Base-by-base conservation (phyloP, 169 alveolate genomes). In the Cryptosporidium tyzzeri region DNA sequence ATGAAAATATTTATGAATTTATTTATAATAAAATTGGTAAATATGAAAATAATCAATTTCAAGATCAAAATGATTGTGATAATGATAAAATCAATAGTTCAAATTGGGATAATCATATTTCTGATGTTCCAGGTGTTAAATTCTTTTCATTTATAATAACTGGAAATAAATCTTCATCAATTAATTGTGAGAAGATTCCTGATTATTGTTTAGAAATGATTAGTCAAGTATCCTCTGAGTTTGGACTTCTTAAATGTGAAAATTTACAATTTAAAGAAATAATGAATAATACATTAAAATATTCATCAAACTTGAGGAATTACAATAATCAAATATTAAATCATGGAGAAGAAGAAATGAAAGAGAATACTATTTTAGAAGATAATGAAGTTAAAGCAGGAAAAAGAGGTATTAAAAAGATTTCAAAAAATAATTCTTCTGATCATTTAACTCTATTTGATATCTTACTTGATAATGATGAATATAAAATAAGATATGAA, bases 111-210 rank as follows among this genome's bases (percentile, higher is more conserved):
- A 16, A 55, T 8, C 21, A 16, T 55, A 55, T 55, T 1, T 16
- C 14, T 26, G 33, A 80, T 62, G 75, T 80, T 3, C 89, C 89
- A 1, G 89, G 89, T 10, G 55, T 65, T 16, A 62, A 80, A 16
- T 62, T 59, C 26, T 26, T 80, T 26, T 37, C 62, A 33, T 62
- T 16, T 9, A 31, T 80, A 61, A 48, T 80, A 80, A 33, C 16
- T 59, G 67, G 67, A 0, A 55, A 55, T 23, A 55, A 26, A 3
- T 0, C 37, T 6, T 55, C 35, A 26, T n/a, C 67, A 6, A 55
- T 16, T 55, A 55, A 2, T 23, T 7, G 5, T 65, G 33, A n/a
- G 14, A 33, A 26, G 3, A 65, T 80, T 2, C 89, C 89, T 41
- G 8, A 21, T 26, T 80, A 37, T 33, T 80, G 75, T 44, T 21